Conservation (phyloP, 2,329 filamentous ascomycete genomes). For the Trichothecium sympodiale region DNA sequence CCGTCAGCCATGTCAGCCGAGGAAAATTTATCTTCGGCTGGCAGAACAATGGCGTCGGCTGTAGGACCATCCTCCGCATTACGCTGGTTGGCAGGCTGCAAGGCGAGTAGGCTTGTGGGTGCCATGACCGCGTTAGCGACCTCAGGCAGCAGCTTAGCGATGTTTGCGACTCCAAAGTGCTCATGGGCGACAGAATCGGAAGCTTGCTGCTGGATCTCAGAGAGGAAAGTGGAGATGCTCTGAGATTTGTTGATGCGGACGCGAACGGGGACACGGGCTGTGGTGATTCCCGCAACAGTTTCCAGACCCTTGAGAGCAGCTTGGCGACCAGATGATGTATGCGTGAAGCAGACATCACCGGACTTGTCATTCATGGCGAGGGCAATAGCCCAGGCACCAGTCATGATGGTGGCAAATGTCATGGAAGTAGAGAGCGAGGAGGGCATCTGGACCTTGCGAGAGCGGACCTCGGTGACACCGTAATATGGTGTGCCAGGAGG, state of each 20-base stretch:
- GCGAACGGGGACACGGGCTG: slow-evolving; percentile 7
- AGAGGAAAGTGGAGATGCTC: slow-evolving; percentile 7
- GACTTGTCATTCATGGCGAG: slow-evolving; percentile 19
- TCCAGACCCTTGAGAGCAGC: slow-evolving; percentile 8
- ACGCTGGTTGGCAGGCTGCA: slow-evolving; percentile 1
- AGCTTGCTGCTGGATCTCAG: slow-evolving; percentile 6
- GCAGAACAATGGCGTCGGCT: background rate
- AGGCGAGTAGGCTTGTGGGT: background rate
- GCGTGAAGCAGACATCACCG: slow-evolving; percentile 22
- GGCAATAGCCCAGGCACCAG: slow-evolving; percentile 16
- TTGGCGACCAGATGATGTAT: slow-evolving; percentile 8
- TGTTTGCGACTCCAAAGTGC: slow-evolving; percentile 1
- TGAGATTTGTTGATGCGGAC: slow-evolving; percentile 3
- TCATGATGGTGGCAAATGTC: slow-evolving; percentile 11
- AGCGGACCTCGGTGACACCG: background rate
- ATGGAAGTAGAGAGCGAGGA: slow-evolving; percentile 1
- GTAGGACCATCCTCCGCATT: background rate
- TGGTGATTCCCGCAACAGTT: slow-evolving; percentile 7
- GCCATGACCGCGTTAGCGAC: background rate
- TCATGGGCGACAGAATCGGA: background rate
- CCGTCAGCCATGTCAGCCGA: slow-evolving; percentile 24
- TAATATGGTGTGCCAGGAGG: slow-evolving; percentile 1
- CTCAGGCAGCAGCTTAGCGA: slow-evolving; percentile 4
- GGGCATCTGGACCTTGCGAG: background rate
- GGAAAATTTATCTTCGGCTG: background rate